Evolutionary conservation across 176 grass and related monocot species (phyloP), one percentile per base, ranked within the genome.

Genomic region (Avena atlantica): DNA sequence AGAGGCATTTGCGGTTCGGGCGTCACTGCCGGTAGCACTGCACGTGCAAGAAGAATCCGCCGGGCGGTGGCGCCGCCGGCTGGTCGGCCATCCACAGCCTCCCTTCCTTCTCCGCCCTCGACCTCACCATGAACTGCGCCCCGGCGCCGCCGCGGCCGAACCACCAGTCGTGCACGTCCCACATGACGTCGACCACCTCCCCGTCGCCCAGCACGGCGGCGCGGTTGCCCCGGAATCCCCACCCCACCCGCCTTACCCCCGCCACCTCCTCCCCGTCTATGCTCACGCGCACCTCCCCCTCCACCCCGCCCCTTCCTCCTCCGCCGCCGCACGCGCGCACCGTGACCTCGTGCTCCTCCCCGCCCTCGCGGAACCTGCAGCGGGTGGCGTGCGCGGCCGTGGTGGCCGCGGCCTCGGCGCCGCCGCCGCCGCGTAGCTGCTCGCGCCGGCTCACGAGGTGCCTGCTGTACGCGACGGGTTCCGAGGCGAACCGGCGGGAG

Each of bases 101-200:
- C 31, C 74, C 89, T 15, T 95, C 95, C 85, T 84, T 76, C 36
- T 91, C 81, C 52, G 62, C 52, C 91, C 92, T 93, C 5, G 91
- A 85, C 76, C 90, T 91, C 20, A 97, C 87, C 92, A 97, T 97
- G 92, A 97, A 97, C 87, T 91, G 86, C 36, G 92, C 95, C 8
- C 86, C 83, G 0, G 89, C 20, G 9, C 85, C 27, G 23, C 70
- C 52, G 48, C 65, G 42, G 25, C 88, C 87, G 74, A 93, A 95
- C 91, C 92, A 93, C 92, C 95, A 97, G 83, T 93, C 92, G 89
- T 95, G 95, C 25, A 95, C 93, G 64, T 97, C 95, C 95, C 95
- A 97, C 95, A 95, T 95, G 53, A 97, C 77, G 87, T 95, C 95
- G 23, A 97, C 75, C 13, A 91, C 89, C 42, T 93, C 81, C 0